Conservation (phyloP, 78 protist species). For the Blattamonas nauphoetae region DNA sequence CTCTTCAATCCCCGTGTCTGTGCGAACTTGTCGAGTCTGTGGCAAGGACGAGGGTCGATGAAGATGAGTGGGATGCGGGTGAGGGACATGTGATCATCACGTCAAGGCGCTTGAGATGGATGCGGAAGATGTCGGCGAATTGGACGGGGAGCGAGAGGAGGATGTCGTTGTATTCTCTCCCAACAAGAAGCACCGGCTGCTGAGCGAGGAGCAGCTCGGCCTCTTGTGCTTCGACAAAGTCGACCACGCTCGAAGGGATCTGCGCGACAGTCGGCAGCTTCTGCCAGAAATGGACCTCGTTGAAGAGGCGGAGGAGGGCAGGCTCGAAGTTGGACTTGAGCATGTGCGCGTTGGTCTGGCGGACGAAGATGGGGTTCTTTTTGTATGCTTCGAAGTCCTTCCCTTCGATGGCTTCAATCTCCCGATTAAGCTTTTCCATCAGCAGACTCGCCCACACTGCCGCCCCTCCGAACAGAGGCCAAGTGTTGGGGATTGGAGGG, state of each 20-base stretch:
- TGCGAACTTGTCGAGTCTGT: slow-evolving; percentile 36
- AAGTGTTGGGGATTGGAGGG: slow-evolving; percentile 8
- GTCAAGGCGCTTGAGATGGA: background rate
- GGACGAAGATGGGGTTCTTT: background rate
- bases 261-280: background rate
- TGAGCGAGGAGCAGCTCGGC: slow-evolving; percentile 42
- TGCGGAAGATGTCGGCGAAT: background rate
- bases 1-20: slow-evolving; percentile 3
- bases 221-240: slow-evolving; percentile 10
- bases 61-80: slow-evolving; percentile 22
- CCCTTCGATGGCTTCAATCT: slow-evolving; percentile 5
- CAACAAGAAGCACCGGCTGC: slow-evolving; percentile 45
- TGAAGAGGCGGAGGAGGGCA: slow-evolving; percentile 30
- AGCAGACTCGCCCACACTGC: too few relatives aligned
- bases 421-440: too few relatives aligned
- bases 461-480: background rate
- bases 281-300: slow-evolving; percentile 53
- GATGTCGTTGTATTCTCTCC: slow-evolving; percentile 51
- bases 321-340: slow-evolving; percentile 38
- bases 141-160: slow-evolving; percentile 9
- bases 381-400: background rate
- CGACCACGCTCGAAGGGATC: slow-evolving; percentile 26
- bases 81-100: background rate
- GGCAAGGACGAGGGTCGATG: slow-evolving; percentile 36
- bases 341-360: background rate